Percentiles rank a stretch among this genome's conserved stretches.
phyloP scores from a whole-genome alignment of 2,329 filamentous ascomycete species.

The Trichoderma sp. region DNA sequence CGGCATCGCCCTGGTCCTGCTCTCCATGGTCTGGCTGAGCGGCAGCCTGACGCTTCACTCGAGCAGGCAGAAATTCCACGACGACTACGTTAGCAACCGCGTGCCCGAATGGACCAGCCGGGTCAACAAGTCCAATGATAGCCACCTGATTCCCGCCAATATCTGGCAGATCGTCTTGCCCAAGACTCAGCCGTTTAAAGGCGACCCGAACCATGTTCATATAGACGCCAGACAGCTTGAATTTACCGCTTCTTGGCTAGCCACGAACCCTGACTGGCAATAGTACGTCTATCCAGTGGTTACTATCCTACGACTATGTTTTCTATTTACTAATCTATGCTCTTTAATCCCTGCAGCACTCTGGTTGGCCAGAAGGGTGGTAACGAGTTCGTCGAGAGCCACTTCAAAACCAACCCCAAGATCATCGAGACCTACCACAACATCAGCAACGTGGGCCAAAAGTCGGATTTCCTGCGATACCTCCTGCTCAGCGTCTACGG shows the following conservation, averaged over 20 bases:
- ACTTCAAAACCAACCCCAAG: slow-evolving; percentile 18
- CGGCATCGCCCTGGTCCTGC: neutral
- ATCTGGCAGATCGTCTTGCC: slow-evolving; percentile 18
- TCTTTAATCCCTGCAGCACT: slow-evolving; percentile 19
- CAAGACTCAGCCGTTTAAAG: neutral
- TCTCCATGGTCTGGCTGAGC: slow-evolving; percentile 6
- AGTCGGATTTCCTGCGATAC: slow-evolving; percentile 32
- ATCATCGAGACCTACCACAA: slow-evolving; percentile 25
- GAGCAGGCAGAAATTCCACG: neutral
- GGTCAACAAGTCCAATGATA: neutral
- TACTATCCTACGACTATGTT: neutral
- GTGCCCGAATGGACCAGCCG: neutral
- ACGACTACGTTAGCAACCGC: neutral
- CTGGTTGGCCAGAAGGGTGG: slow-evolving; percentile 28
- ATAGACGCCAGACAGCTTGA: neutral
- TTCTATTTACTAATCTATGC: neutral
- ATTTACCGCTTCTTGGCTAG: slow-evolving; percentile 13
- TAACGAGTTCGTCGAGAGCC: slow-evolving; percentile 27
- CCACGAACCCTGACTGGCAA: slow-evolving; percentile 5
- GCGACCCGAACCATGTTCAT: neutral
- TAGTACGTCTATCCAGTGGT: slow-evolving; percentile 6
- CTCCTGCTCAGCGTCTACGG: slow-evolving; percentile 31
- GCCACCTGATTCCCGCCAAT: slow-evolving; percentile 1
- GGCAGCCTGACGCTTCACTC: neutral
- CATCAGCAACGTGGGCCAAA: slow-evolving; percentile 27